These are phyloP conservation scores for Citropsis articulata DNA, from an alignment of 345 rosid genomes.

Conservation along the genomic window DNA sequence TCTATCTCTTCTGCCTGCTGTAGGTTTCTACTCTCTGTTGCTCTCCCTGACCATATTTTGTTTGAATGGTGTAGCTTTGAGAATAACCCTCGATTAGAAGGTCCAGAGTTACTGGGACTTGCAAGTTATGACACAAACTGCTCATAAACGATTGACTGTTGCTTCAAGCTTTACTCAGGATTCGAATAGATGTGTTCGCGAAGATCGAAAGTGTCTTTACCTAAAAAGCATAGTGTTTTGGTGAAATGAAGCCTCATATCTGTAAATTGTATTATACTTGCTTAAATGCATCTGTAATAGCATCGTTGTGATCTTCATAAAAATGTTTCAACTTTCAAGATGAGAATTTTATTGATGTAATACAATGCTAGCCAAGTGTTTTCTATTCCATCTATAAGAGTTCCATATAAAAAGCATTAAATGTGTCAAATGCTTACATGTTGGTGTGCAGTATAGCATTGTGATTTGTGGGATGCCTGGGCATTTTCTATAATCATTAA, in stretches of 20 bases:
- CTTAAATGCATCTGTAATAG: constrained; percentile 11
- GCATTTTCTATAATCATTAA: too few species aligned
- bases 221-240: constrained; percentile 25
- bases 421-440: too few species aligned
- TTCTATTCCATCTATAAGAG: not conserved
- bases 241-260: constrained; percentile 21
- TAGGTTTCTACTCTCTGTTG: not conserved
- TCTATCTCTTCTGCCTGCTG: not conserved
- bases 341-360: constrained; percentile 17
- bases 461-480: too few species aligned
- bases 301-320: constrained; percentile 14
- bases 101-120: constrained; percentile 87
- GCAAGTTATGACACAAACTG: constrained; percentile 91
- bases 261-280: constrained; percentile 30
- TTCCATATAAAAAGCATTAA: not conserved
- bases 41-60: constrained; percentile 1
- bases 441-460: too few species aligned
- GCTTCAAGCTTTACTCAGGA: constrained; percentile 5
- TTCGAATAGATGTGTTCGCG: constrained; percentile 12
- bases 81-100: constrained; percentile 85
- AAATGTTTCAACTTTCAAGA: constrained; percentile 18
- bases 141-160: constrained; percentile 32
- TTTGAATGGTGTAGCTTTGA: constrained; percentile 58
- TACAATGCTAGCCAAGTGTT: constrained; percentile 1
- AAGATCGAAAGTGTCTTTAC: constrained; percentile 19